Base-by-base conservation (phyloP, 2,329 filamentous ascomycete species). In the Penicillium sp. region DNA sequence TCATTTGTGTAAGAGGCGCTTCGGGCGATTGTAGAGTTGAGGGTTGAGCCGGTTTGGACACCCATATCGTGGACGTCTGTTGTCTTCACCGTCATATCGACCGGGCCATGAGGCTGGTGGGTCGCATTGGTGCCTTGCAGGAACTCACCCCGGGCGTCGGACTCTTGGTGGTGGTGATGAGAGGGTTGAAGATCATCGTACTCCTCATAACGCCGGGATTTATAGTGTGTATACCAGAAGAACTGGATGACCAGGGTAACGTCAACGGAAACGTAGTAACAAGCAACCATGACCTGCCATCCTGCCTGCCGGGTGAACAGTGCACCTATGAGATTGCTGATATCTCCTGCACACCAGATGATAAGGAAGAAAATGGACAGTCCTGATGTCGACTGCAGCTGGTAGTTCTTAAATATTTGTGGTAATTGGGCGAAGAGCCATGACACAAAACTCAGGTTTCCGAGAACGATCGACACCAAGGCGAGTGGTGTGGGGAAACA, bases 401-500 rank as follows among this genome's bases (percentile, higher is more conserved):
- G 78, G 68, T 85, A 85, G 68, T 89, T 89, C 76, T 88, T 88
- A 75, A 84, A 87, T 61, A 89, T 88, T 67, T 89, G 87, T 1
- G 87, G 87, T 27, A 89, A 76, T 70, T 89, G 87, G 13, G 87
- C 87, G 68, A 88, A 89, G 2, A 89, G 79, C 87, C 87, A 89
- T 44, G 86, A 84, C 50, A 87, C 64, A 59, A 89, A 89, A 66
- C 85, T 88, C 59, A 86, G 75, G 0, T 79, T 81, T 21, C 87
- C 87, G 53, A 88, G 78, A 3, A 81, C 60, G 6, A 84, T 85
- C 23, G 87, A 89, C 56, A 86, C 61, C 58, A 88, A 79, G 23
- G 85, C 85, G 54, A 88, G 80, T 53, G 83, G 81, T 19, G 85
- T 87, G 13, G 87, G 87, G 45, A 89, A 75, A 73, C 87, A 89